Conservation (phyloP, 768 basidiomycete genomes). For the Mycena polygramma region DNA sequence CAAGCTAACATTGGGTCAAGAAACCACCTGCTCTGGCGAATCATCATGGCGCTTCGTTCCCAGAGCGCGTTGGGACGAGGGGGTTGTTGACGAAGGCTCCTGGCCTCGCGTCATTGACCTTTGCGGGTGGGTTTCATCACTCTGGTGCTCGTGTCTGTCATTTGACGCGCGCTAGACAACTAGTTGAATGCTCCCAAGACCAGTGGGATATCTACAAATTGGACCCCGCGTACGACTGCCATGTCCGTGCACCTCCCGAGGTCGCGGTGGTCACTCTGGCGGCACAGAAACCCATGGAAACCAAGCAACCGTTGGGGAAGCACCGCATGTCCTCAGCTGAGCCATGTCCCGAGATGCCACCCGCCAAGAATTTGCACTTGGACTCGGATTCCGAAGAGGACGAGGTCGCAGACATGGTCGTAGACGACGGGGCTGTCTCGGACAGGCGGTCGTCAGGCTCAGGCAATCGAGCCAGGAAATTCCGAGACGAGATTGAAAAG, state of each 20-base stretch:
- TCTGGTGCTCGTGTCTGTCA: conserved; percentile 22
- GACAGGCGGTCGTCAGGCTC: conserved; percentile 39
- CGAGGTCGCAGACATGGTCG: conserved; percentile 66
- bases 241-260: conserved; percentile 60
- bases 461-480: conserved; percentile 40
- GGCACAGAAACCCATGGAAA: conserved; percentile 31
- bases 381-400: conserved; percentile 49
- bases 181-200: conserved; percentile 70
- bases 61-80: conserved; percentile 69
- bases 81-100: conserved; percentile 72
- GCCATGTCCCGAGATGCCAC: conserved; percentile 42
- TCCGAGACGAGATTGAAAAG: conserved; percentile 50
- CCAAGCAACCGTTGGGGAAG: conserved; percentile 42
- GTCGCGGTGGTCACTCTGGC: conserved; percentile 50
- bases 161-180: conserved; percentile 53
- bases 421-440: conserved; percentile 50
- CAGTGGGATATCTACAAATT: conserved; percentile 92
- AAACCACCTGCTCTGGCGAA: conserved; percentile 68
- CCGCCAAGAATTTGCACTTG: conserved; percentile 39
- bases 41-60: conserved; percentile 85
- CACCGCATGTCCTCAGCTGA: conserved; percentile 38
- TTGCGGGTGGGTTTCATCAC: conserved; percentile 69
- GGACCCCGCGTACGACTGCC: conserved; percentile 80
- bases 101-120: conserved; percentile 79
- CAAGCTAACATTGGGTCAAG: neutral